phyloP scores from a whole-genome alignment of 345 rosid genomes.

The Camelina hispida region DNA sequence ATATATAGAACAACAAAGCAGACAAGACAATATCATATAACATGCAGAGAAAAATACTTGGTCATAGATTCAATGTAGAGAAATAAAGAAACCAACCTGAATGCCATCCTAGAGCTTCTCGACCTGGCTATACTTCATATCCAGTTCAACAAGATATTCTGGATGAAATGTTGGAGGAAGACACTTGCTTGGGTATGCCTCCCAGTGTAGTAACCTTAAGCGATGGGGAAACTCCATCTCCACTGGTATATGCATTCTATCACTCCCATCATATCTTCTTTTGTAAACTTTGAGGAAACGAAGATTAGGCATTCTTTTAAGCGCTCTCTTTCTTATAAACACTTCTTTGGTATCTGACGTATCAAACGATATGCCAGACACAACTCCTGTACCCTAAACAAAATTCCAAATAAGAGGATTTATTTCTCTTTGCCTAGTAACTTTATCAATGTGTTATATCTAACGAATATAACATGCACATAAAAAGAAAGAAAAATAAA shows the following conservation, averaged over 20 bases:
- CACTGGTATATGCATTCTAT: no score
- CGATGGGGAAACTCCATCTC: no score
- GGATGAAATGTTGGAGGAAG: conserved; percentile 26
- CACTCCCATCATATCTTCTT: background rate
- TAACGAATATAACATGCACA: no score
- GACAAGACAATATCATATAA: background rate
- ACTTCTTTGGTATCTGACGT: background rate
- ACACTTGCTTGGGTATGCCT: conserved; percentile 18
- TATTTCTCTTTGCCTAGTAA: no score
- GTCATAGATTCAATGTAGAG: no score
- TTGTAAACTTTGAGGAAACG: conserved; percentile 21
- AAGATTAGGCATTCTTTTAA: conserved; percentile 33
- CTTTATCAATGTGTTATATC: no score
- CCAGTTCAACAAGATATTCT: conserved; percentile 19
- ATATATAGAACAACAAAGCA: no score
- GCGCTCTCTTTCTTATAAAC: background rate
- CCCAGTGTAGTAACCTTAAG: conserved; percentile 8
- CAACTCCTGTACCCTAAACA: no score
- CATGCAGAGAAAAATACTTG: background rate
- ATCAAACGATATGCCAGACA: no score
- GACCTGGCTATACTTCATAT: background rate
- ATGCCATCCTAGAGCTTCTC: conserved; percentile 30
- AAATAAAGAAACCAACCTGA: conserved; percentile 14
- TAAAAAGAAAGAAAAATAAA: no score
- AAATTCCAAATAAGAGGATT: no score